phyloP scores from a whole-genome alignment of 768 basidiomycete genomes.

The Trametes cingulata region DNA sequence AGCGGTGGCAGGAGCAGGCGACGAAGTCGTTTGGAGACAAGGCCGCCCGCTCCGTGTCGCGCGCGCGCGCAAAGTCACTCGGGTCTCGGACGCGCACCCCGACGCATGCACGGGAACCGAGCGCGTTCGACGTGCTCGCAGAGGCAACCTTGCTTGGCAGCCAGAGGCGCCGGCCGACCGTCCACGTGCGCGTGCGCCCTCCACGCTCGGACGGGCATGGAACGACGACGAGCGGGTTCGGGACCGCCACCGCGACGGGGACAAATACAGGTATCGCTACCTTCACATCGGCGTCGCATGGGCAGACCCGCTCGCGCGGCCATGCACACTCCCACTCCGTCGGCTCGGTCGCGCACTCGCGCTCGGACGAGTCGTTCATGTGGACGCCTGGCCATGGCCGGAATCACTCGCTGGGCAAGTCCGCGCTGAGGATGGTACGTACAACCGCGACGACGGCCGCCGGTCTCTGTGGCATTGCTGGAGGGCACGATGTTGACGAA shows the following conservation, averaged over 20 bases:
- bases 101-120: conserved; percentile 22
- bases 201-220: conserved; percentile 17
- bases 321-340: conserved; percentile 40
- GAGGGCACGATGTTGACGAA: conserved; percentile 10
- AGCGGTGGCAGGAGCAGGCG: conserved; percentile 67
- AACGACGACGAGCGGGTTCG: conserved; percentile 16
- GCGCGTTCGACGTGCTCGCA: conserved; percentile 58
- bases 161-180: conserved; percentile 54
- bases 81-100: conserved; percentile 8
- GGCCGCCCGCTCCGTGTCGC: conserved; percentile 60
- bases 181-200: conserved; percentile 28
- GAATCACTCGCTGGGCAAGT: conserved; percentile 40
- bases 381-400: conserved; percentile 35
- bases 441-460: conserved; percentile 37
- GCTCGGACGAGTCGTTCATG: conserved; percentile 27
- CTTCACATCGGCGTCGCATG: conserved; percentile 24
- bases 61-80: conserved; percentile 61
- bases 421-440: conserved; percentile 36
- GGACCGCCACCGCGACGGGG: conserved; percentile 27
- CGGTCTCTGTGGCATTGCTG: conserved; percentile 28
- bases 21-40: conserved; percentile 64
- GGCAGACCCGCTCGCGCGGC: conserved; percentile 29
- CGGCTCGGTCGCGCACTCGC: conserved; percentile 31
- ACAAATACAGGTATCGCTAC: conserved; percentile 28
- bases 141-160: conserved; percentile 67